A percentile compares a stretch with the other conserved stretches of the same genome.
Conservation (phyloP, 768 basidiomycete genomes). For the Tulasnella sp. region DNA sequence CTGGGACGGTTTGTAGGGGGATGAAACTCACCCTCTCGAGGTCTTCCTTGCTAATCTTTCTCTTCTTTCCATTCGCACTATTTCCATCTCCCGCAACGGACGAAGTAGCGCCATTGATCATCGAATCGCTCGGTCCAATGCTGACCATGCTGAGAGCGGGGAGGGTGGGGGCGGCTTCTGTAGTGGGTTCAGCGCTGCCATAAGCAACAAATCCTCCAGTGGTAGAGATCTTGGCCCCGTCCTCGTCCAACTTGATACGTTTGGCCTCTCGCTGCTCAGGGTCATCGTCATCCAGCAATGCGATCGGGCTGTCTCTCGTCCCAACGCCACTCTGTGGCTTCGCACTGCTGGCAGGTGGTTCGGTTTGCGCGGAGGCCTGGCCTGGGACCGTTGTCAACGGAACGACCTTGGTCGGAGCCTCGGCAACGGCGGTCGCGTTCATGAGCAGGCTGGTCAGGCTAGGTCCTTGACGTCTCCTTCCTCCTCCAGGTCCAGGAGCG, state of each 20-base stretch:
- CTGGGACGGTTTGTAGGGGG: neutral
- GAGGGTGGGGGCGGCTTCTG: slow-evolving; percentile 47
- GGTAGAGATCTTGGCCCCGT: neutral
- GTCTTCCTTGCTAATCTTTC: slow-evolving; percentile 20
- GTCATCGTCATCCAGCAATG: slow-evolving; percentile 34
- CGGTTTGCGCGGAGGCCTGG: neutral
- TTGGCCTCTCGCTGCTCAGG: slow-evolving; percentile 7
- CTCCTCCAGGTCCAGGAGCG: neutral
- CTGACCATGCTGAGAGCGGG: neutral
- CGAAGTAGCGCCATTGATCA: neutral
- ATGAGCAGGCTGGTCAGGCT: slow-evolving; percentile 8
- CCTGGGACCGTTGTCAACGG: slow-evolving; percentile 7
- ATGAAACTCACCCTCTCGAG: slow-evolving; percentile 24
- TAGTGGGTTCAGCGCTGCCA: slow-evolving; percentile 62
- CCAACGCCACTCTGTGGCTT: slow-evolving; percentile 33
- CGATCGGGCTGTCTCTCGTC: slow-evolving; percentile 47
- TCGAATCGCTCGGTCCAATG: neutral
- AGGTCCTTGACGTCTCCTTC: neutral
- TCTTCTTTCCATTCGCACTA: neutral
- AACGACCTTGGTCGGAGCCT: slow-evolving; percentile 11
- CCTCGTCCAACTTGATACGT: slow-evolving; percentile 20
- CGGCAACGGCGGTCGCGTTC: slow-evolving; percentile 9
- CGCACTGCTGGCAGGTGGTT: neutral
- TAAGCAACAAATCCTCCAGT: slow-evolving; percentile 16
- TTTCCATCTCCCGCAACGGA: neutral